A percentile compares a stretch with the other conserved stretches of the same genome.
These are phyloP conservation scores for Incumbomyces lentus DNA, from an alignment of 2,329 filamentous ascomycete genomes.

Conservation along the genomic window DNA sequence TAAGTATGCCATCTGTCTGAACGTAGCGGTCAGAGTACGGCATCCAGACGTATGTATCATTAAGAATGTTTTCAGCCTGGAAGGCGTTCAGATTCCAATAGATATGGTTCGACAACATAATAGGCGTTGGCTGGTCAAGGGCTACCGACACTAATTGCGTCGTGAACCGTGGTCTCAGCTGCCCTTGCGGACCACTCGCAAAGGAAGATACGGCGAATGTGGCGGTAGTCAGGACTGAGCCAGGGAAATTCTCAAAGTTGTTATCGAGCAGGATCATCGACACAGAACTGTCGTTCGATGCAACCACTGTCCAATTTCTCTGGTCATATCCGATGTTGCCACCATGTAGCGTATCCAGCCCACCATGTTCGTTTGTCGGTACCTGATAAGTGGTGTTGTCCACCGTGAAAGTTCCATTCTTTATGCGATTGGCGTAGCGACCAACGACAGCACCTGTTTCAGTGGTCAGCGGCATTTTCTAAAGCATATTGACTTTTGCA, in stretches of 20 bases:
- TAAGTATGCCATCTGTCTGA: constrained; percentile 49
- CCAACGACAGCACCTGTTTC: constrained; percentile 31
- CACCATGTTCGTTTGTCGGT: constrained; percentile 41
- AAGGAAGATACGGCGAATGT: constrained; percentile 34
- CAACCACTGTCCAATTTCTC: constrained; percentile 40
- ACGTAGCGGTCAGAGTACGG: constrained; percentile 38
- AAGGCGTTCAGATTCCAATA: constrained; percentile 44
- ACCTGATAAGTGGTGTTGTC: constrained; percentile 39
- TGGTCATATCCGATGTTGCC: constrained; percentile 38
- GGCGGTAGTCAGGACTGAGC: constrained; percentile 37
- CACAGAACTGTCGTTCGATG: constrained; percentile 30
- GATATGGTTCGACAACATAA: constrained; percentile 42
- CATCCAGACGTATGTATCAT: constrained; percentile 34
- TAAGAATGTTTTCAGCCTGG: constrained; percentile 32
- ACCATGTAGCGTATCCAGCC: constrained; percentile 44
- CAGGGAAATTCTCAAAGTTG: constrained; percentile 36
- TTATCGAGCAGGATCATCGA: constrained; percentile 38
- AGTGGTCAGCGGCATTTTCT: neutral
- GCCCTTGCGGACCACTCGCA: constrained; percentile 29
- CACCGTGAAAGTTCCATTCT: constrained; percentile 46
- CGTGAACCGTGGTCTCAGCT: constrained; percentile 31
- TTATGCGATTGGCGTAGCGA: constrained; percentile 46
- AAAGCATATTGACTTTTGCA: too few relatives aligned
- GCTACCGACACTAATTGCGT: constrained; percentile 35
- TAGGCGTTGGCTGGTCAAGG: constrained; percentile 37